These are phyloP conservation scores for Magnusiomyces suaveolens DNA, from an alignment of 1,139 yeast genomes.

Conservation along the genomic window DNA sequence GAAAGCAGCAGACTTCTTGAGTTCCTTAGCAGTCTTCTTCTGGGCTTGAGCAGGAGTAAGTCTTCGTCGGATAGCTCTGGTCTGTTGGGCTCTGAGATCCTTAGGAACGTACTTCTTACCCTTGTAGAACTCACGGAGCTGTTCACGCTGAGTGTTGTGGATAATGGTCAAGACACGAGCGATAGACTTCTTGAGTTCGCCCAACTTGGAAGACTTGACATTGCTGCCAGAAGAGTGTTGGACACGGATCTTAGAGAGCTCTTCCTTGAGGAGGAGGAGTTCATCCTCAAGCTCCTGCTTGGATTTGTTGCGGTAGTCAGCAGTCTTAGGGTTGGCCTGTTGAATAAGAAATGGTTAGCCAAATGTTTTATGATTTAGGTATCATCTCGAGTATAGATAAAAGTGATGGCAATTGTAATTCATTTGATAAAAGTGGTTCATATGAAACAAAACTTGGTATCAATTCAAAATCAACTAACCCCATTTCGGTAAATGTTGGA, in stretches of 20 bases:
- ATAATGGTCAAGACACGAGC: constrained; percentile 97
- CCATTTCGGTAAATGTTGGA: too few species aligned
- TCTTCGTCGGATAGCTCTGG: constrained; percentile 99
- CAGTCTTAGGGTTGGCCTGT: constrained; percentile 86
- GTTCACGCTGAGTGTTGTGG: constrained; percentile 93
- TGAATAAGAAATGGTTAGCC: not conserved
- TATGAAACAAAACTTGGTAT: too few species aligned
- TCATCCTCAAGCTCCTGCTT: constrained; percentile 93
- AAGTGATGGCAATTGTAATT: not conserved
- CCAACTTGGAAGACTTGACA: constrained; percentile 59
- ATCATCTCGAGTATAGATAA: not conserved
- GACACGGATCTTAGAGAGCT: constrained; percentile 91
- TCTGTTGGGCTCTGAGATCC: constrained; percentile 98
- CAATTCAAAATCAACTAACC: too few species aligned
- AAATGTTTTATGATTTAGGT: not conserved
- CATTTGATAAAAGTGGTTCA: not conserved
- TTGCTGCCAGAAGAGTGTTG: constrained; percentile 52
- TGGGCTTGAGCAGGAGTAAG: constrained; percentile 81
- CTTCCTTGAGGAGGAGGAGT: constrained; percentile 94
- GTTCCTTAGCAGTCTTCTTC: constrained; percentile 76
- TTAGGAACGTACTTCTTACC: constrained; percentile 97
- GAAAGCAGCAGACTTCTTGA: constrained; percentile 89
- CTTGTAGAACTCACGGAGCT: constrained; percentile 84
- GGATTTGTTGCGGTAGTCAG: constrained; percentile 95
- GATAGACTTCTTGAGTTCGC: constrained; percentile 92